These are phyloP conservation scores for Tetracladium maxilliforme DNA, from an alignment of 2,329 filamentous ascomycete genomes.

Conservation along the genomic window DNA sequence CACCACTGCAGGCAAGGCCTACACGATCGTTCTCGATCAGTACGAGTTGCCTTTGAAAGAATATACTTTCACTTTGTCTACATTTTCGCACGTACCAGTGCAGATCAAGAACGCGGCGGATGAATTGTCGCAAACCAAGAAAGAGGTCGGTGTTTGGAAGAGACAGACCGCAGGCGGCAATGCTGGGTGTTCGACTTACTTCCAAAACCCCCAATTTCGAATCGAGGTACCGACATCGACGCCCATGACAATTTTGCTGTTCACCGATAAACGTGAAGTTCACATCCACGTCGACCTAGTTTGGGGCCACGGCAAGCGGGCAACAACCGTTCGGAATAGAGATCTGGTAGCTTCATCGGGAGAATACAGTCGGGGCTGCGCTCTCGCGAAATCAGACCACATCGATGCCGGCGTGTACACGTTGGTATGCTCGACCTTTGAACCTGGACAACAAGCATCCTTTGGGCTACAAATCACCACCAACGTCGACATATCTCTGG, in stretches of 20 bases:
- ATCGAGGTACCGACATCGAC: conserved; percentile 41
- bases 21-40: conserved; percentile 58
- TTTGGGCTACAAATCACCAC: conserved; percentile 68
- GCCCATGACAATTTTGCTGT: conserved; percentile 59
- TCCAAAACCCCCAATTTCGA: conserved; percentile 77
- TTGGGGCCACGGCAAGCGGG: conserved; percentile 59
- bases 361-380: conserved; percentile 75
- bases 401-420: conserved; percentile 68
- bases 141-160: no score
- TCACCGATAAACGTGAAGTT: conserved; percentile 48
- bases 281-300: conserved; percentile 77
- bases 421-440: conserved; percentile 81
- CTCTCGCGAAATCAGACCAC: conserved; percentile 44
- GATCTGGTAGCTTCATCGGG: conserved; percentile 74
- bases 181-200: conserved; percentile 59
- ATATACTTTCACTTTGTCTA: conserved; percentile 78
- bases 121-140: no score
- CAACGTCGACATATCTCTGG: conserved; percentile 36
- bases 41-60: conserved; percentile 58
- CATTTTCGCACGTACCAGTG: conserved; percentile 56
- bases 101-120: conserved; percentile 45
- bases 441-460: conserved; percentile 57
- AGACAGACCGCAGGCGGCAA: conserved; percentile 73
- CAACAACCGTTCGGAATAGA: conserved; percentile 52
- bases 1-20: conserved; percentile 25